Base-by-base conservation (phyloP, 108 stramenopile genomes). In the Asterionellopsis glacialis region DNA sequence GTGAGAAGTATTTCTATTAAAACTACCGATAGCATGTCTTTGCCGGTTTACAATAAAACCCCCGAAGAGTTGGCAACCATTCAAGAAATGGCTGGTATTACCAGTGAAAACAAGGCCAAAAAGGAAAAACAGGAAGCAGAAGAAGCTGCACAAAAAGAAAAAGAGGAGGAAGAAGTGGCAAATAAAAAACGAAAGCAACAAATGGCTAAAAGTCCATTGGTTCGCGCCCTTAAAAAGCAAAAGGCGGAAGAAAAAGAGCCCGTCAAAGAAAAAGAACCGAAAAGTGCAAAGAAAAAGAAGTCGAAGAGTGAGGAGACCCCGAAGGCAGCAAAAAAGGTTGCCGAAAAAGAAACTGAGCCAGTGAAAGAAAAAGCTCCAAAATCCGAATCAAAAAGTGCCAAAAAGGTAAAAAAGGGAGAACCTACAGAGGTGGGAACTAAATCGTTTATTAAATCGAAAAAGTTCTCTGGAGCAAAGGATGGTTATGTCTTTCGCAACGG, bases 31-130 rank as follows among this genome's bases (percentile, higher is more conserved):
- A 87, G 86, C 51, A 74, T 85, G 12, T 68, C 90, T 5, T 69
- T 97, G 41, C 96, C 94, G 14, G 62, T 97, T 2, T 97, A 97
- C 71, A 84, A 79, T 49, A 88, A 83, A 60, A 83, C 80, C 11
- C 81, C 87, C 0, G 77, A 83, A 50, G 78, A 87, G 47, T 57
- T 95, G 45, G 54, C 62, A 10, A 76, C 87, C 40, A 82, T 90
- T 49, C 67, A 73, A 26, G 45, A 45, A 21, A 28, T 87, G 75
- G 84, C 83, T 1, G 58, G 73, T 19, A 49, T 69, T 33, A 51
- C 50, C 5, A 42, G 51, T 26, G 19, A 55, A 18, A 57, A 52
- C 24, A 26, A 63, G 41, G 33, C 38, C 40, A 55, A 57, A 57
- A 41, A 41, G 14, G 59, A 57, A 24, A 55, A 45, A 11, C 59